phyloP scores from a whole-genome alignment of 2,329 filamentous ascomycete genomes.

The Cyphellophora europaea region DNA sequence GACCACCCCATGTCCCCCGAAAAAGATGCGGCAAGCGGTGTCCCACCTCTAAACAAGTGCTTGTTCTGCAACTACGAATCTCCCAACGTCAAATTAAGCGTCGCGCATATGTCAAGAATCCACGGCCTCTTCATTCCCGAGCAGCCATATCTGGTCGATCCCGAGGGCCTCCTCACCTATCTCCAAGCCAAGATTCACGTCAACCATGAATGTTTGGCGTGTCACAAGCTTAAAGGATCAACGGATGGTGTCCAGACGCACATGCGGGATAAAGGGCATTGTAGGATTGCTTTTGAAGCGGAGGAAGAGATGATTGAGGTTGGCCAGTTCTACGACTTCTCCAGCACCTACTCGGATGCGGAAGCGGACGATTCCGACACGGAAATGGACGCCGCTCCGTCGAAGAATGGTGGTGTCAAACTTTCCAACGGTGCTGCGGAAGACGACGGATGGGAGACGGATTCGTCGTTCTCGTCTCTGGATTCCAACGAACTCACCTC shows the following conservation, averaged over 20 bases:
- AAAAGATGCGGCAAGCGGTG: conserved; percentile 17
- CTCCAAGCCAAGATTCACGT: conserved; percentile 72
- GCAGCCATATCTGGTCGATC: conserved; percentile 68
- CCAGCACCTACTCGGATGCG: conserved; percentile 83
- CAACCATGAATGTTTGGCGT: conserved; percentile 77
- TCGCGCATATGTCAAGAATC: conserved; percentile 77
- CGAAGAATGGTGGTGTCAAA: conserved; percentile 54
- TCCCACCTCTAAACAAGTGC: conserved; percentile 50
- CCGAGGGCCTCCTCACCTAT: conserved; percentile 70
- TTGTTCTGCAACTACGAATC: conserved; percentile 90
- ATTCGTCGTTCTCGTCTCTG: conserved; percentile 79
- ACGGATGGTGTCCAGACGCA: conserved; percentile 81
- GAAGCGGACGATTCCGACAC: conserved; percentile 53
- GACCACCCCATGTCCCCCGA: conserved; percentile 28
- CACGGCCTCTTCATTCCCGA: conserved; percentile 97
- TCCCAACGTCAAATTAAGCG: conserved; percentile 63
- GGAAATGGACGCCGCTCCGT: conserved; percentile 40
- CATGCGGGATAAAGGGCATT: conserved; percentile 95
- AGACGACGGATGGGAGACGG: conserved; percentile 91
- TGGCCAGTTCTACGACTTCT: conserved; percentile 95
- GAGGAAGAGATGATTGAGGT: conserved; percentile 89
- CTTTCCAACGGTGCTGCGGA: conserved; percentile 32
- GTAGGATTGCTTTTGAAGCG: conserved; percentile 85
- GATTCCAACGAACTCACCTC: conserved; percentile 73
- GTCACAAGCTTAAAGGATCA: conserved; percentile 71